Conservation (phyloP, 352 stramenopile genomes). For the Nothophytophthora sp. region DNA sequence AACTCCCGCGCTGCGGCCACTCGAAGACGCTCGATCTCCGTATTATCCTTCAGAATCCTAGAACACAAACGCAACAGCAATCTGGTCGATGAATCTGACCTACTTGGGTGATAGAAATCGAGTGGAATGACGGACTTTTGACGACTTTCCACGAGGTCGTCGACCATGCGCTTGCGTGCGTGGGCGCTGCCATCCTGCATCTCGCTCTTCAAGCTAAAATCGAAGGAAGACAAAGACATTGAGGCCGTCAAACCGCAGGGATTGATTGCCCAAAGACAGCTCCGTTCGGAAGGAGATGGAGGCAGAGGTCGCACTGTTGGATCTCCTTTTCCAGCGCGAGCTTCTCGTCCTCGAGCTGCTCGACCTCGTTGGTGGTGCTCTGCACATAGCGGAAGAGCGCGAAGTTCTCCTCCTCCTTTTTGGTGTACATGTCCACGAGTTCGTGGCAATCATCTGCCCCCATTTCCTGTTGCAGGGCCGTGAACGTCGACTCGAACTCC, state of each 20-base stretch:
- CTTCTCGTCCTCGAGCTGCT: constrained; percentile 86
- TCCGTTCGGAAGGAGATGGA: background rate
- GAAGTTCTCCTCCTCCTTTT: constrained; percentile 82
- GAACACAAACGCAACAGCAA: background rate
- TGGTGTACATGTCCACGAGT: constrained; percentile 58
- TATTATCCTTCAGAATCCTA: constrained; percentile 80
- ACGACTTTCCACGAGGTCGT: constrained; percentile 67
- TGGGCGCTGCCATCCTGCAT: constrained; percentile 72
- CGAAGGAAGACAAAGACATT: background rate
- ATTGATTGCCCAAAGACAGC: background rate
- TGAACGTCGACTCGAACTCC: constrained; percentile 74
- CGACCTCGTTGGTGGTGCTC: constrained; percentile 76
- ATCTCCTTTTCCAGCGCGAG: constrained; percentile 52
- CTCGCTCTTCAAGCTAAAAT: constrained; percentile 45
- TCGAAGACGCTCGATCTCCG: constrained; percentile 68
- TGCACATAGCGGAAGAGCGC: constrained; percentile 81
- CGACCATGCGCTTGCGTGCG: constrained; percentile 69
- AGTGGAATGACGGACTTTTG: constrained; percentile 46
- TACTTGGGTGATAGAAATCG: background rate
- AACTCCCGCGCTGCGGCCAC: constrained; percentile 65
- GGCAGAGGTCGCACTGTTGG: constrained; percentile 49
- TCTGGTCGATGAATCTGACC: background rate
- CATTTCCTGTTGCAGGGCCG: constrained; percentile 61
- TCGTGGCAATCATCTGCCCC: constrained; percentile 65
- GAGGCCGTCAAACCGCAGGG: background rate